Evolutionary conservation across 306 rosid species (phyloP), one percentile per base, ranked within the genome.

Genomic region (Quercus gilva): DNA sequence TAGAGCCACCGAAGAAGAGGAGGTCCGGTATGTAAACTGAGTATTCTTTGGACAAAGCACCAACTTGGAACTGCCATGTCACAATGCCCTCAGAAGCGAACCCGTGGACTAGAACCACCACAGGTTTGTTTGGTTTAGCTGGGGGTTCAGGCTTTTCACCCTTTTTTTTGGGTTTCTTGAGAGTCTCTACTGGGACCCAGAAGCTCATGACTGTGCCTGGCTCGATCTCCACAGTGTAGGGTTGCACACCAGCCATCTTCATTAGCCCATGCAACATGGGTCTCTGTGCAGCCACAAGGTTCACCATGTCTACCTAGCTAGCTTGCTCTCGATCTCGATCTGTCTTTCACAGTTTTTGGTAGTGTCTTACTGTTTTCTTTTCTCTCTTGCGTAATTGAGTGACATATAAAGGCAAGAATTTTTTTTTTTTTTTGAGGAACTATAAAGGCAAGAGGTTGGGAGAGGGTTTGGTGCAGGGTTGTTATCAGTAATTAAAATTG

Each of bases 61-160:
- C 87, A 0, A 94, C 80, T 75, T 94, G 98, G 55, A 86, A 85
- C 41, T 87, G 92, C 98, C 98, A 94, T 5, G 86, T 94, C 78
- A 94, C 94, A 0, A 94, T 87, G 1, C 99, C 99, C 53, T 94
- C 99, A 1, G 84, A 80, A 0, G 97, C 95, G 69, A 94, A 95
- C 4, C 99, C 99, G 67, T 92, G 99, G 1, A 92, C 64, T 4
- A 95, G 78, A 3, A 95, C 92, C 61, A 92, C 92, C 35, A 84
- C 86, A 11, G 99, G 94, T 70, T 91, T 92, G n/a, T 17, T 86
- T 8, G 95, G 94, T 52, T 78, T 81, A 3, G 72, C 20, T 5
- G n/a, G 58, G 6, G 71, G n/a, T 68, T 72, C 64, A 14, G 78
- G 85, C 68, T 75, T 69, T n/a, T 79, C 75, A 6, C 65, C 74